Percentiles rank a stretch among this genome's conserved stretches.
Evolutionary conservation across 768 basidiomycete species (phyloP).

Genomic region (Boletus coccyginus): DNA sequence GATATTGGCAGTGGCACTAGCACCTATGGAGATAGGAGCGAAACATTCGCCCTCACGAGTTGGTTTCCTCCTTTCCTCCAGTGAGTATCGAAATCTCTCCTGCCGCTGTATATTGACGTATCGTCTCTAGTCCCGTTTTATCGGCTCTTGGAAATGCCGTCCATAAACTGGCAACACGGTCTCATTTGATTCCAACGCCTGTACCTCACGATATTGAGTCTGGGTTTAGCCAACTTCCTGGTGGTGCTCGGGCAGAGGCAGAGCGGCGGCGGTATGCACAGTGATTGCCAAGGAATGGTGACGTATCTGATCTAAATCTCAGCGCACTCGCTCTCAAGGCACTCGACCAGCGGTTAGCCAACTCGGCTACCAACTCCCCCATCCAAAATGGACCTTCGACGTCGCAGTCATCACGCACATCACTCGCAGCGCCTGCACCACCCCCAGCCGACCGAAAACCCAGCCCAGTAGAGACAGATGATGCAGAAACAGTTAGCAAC

Average conservation of each 20-base stretch:
- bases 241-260: conserved; percentile 91
- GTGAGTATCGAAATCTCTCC: conserved; percentile 47
- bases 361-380: conserved; percentile 36
- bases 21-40: conserved; percentile 91
- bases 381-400: conserved; percentile 30
- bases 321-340: conserved; percentile 97
- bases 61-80: conserved; percentile 98
- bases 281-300: neutral
- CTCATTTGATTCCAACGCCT: conserved; percentile 72
- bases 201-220: conserved; percentile 62
- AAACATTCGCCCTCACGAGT: conserved; percentile 90
- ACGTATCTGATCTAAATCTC: conserved; percentile 11
- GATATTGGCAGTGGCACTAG: conserved; percentile 60
- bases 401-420: conserved; percentile 26
- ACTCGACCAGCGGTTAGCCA: conserved; percentile 88
- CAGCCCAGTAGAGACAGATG: conserved; percentile 20
- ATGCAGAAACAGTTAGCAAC: conserved; percentile 12
- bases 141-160: conserved; percentile 64
- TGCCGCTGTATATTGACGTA: neutral
- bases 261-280: conserved; percentile 81
- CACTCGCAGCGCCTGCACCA: conserved; percentile 30
- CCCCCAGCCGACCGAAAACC: conserved; percentile 32
- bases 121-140: conserved; percentile 60
- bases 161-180: conserved; percentile 59
- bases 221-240: conserved; percentile 76